Conservation (phyloP, 306 rosid genomes). For the Senna tora region DNA sequence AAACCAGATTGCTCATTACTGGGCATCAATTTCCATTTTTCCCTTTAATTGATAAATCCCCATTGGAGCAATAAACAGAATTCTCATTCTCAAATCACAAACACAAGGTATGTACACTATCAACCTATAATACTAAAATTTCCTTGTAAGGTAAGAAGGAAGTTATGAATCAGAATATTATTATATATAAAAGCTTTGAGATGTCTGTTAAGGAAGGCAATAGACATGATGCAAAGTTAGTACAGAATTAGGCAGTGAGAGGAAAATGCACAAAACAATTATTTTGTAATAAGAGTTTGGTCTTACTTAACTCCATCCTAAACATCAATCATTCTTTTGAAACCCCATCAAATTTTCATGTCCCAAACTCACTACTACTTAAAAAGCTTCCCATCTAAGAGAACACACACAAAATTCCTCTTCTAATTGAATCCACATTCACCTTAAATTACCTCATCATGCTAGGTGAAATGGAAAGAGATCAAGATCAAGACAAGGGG, state of each 20-base stretch:
- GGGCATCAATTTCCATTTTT: no score
- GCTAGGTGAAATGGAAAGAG: conserved; percentile 33
- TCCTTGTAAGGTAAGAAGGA: background rate
- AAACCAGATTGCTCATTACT: no score
- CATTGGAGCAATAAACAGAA: no score
- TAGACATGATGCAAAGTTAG: conserved; percentile 48
- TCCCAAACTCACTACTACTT: conserved; percentile 37
- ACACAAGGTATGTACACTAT: no score
- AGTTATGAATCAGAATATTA: conserved; percentile 19
- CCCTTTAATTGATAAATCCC: no score
- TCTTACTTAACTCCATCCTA: conserved; percentile 59
- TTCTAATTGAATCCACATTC: background rate
- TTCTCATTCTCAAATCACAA: no score
- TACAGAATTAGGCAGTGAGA: conserved; percentile 46
- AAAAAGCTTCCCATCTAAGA: conserved; percentile 32
- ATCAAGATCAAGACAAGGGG: conserved; percentile 46
- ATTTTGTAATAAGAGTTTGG: conserved; percentile 31
- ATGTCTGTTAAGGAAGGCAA: conserved; percentile 53
- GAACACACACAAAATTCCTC: background rate
- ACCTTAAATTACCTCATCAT: background rate
- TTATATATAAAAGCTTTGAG: background rate
- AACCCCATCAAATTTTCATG: conserved; percentile 34
- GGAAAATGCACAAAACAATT: background rate
- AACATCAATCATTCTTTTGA: conserved; percentile 50
- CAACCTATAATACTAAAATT: no score